phyloP scores from a whole-genome alignment of 345 rosid species.

The Murraya paniculata region DNA sequence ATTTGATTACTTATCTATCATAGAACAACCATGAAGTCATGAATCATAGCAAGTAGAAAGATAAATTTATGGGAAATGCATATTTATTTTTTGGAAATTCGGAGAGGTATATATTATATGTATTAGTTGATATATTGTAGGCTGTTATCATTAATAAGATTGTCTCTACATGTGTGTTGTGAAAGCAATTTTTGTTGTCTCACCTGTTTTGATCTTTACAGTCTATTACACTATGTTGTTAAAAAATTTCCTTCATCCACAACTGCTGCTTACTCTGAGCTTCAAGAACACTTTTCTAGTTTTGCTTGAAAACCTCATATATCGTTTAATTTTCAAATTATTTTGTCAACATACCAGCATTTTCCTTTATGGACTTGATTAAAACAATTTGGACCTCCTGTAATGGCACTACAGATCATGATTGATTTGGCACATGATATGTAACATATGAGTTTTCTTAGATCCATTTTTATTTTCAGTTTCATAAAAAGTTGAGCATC shows the following conservation, averaged over 20 bases:
- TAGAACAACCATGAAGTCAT: neutral
- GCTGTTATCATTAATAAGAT: neutral
- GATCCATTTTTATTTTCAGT: neutral
- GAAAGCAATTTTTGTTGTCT: neutral
- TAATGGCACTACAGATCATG: neutral
- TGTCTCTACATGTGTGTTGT: neutral
- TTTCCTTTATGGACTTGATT: neutral
- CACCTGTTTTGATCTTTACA: neutral
- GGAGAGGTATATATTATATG: neutral
- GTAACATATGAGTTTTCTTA: neutral
- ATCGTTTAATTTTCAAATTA: neutral
- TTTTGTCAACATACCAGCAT: neutral
- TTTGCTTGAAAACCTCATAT: neutral
- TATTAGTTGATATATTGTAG: neutral
- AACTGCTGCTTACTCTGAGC: neutral
- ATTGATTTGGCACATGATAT: neutral
- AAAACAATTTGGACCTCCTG: neutral
- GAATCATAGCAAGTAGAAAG: neutral
- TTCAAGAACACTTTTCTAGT: neutral
- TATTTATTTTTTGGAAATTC: neutral
- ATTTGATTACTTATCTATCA: neutral
- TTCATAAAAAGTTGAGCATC: neutral
- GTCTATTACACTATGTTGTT: neutral
- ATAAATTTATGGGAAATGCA: neutral
- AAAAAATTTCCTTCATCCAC: neutral